Evolutionary conservation across 75 land plant genomes (phyloP).

Genomic region (Picea glauca): DNA sequence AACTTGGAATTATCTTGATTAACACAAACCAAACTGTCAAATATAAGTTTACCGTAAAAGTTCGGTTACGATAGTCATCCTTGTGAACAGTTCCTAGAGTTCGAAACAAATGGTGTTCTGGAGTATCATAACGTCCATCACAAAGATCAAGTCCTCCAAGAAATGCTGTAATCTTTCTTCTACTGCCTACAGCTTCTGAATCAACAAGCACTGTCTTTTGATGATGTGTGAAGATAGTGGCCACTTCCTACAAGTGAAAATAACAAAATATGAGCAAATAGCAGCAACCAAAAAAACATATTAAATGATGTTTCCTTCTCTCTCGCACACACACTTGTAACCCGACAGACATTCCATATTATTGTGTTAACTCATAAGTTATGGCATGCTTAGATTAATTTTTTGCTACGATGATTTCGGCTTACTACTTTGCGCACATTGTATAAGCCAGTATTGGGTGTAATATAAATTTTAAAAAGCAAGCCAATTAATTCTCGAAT

Average conservation of each 20-base stretch:
- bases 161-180: conserved; percentile 53
- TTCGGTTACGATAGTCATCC: conserved; percentile 61
- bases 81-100: conserved; percentile 38
- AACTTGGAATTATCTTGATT: not conserved
- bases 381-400: not conserved
- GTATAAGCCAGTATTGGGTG: no score
- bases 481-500: no score
- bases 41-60: conserved; percentile 38
- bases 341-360: no score
- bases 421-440: no score
- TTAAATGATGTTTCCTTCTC: not conserved
- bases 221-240: conserved; percentile 65
- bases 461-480: no score
- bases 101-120: conserved; percentile 47
- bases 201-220: conserved; percentile 70
- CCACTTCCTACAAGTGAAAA: conserved; percentile 36
- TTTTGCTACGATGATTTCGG: not conserved
- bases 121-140: conserved; percentile 72
- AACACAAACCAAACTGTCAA: not conserved
- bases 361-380: not conserved
- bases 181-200: conserved; percentile 40
- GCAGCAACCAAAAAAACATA: not conserved
- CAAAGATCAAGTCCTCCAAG: conserved; percentile 76
- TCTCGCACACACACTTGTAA: no score
- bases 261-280: not conserved